These are phyloP conservation scores for Lactarius hengduanensis DNA, from an alignment of 768 basidiomycete genomes.

Conservation along the genomic window DNA sequence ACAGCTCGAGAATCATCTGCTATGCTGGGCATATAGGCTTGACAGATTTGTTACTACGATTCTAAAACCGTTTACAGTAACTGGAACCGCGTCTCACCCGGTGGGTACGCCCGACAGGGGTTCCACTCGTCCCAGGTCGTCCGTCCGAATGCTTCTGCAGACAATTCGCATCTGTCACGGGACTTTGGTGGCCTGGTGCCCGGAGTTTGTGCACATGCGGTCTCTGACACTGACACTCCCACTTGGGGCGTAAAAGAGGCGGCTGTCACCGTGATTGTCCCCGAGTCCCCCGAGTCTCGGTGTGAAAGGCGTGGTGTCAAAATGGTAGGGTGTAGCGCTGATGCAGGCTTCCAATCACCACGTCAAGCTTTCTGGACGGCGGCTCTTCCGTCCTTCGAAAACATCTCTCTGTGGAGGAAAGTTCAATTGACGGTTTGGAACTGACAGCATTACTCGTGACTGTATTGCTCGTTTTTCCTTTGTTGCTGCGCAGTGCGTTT, in stretches of 20 bases:
- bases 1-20: background rate
- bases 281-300: background rate
- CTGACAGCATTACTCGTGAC: background rate
- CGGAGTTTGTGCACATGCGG: background rate
- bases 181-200: background rate
- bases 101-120: background rate
- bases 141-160: background rate
- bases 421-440: background rate
- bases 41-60: background rate
- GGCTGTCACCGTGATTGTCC: background rate
- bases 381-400: background rate
- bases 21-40: background rate
- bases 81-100: background rate
- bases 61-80: background rate
- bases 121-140: background rate
- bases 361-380: background rate
- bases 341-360: background rate
- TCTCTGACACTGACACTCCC: background rate
- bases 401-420: background rate
- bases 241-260: background rate
- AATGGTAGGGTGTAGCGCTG: background rate
- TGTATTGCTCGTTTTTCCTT: too few species aligned
- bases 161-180: background rate
- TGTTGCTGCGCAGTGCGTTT: too few species aligned
- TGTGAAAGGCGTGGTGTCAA: background rate